Base-by-base conservation (phyloP, 192 early-diverging fungal species). In the Coemansia sp. region DNA sequence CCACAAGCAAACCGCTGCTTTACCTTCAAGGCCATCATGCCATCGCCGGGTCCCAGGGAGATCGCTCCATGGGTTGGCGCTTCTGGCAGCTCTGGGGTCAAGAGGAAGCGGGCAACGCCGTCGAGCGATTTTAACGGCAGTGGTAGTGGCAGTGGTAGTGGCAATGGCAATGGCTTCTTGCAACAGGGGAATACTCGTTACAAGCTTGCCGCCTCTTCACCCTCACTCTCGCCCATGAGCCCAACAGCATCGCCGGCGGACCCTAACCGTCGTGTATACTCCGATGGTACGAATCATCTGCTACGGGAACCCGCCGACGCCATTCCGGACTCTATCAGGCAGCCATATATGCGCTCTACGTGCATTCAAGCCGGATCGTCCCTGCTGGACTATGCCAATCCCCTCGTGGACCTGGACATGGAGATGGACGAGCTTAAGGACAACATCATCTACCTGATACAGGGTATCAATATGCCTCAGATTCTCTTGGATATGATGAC, bases 381-480 rank as follows among this genome's bases (percentile, higher is more conserved):
- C 18, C 10, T 59, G 58, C 20, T 59, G n/a, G n/a, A 59, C 35
- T 39, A 59, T 30, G 58, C 58, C 32, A 39, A 39, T 8, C 32
- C 58, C 11, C 2, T 59, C 34, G 58, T 59, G 13, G 58, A 59
- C 18, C 38, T 39, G 35, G 37, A 24, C 35, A 34, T 39, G 0
- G 69, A 73, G 61, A 59, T 75, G 43, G 73, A 73, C 4, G 70
- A 72, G 45, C 64, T 81, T 40, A 81, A 81, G 41, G 38, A 30
- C 0, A 72, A 81, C 44, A 50, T 75, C 13, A 60, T 81, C 12
- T 81, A 68, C 43, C 15, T 81, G 62, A 65, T 75, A 35, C 69
- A 70, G 55, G 63, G 65, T 4, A 66, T 73, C 39, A 73, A 81
- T 27, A 67, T 81, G 62, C 73, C 73, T 32, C 62, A 70, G 59